Evolutionary conservation across 495 filamentous ascomycete genomes (phyloP).

Genomic region (Penicillium pancosmium): DNA sequence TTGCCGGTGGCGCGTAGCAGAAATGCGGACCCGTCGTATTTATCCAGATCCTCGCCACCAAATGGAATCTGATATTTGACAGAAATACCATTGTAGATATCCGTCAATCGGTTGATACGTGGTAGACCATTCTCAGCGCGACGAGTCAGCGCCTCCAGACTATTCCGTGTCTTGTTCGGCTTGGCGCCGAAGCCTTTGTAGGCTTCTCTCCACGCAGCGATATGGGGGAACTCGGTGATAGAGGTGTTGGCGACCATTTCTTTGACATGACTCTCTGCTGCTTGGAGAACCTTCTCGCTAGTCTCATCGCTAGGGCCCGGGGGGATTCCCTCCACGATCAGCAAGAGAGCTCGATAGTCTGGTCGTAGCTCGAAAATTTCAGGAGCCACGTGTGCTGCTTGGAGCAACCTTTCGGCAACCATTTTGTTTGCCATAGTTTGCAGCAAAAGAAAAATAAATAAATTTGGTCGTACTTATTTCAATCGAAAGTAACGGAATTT

Average conservation of each 20-base stretch:
- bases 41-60: conserved; percentile 37
- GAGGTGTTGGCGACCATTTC: conserved; percentile 5
- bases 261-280: conserved; percentile 19
- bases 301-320: conserved; percentile 18
- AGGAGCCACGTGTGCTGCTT: conserved; percentile 17
- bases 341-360: conserved; percentile 27
- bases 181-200: conserved; percentile 31
- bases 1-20: conserved; percentile 32
- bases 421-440: conserved; percentile 10
- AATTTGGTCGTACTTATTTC: neutral
- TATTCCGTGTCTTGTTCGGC: conserved; percentile 30
- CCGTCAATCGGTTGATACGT: conserved; percentile 36
- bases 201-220: conserved; percentile 28
- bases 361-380: conserved; percentile 27
- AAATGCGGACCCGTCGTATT: conserved; percentile 34
- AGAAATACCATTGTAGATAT: conserved; percentile 41
- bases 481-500: too few species aligned
- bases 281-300: conserved; percentile 19
- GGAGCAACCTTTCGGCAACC: conserved; percentile 12
- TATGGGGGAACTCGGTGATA: conserved; percentile 26
- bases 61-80: conserved; percentile 40
- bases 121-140: conserved; percentile 33
- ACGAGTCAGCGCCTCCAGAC: conserved; percentile 35
- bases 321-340: conserved; percentile 28
- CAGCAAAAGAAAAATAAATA: neutral